Evolutionary conservation across 2,329 filamentous ascomycete species (phyloP).

Genomic region (Davidsoniella australis): DNA sequence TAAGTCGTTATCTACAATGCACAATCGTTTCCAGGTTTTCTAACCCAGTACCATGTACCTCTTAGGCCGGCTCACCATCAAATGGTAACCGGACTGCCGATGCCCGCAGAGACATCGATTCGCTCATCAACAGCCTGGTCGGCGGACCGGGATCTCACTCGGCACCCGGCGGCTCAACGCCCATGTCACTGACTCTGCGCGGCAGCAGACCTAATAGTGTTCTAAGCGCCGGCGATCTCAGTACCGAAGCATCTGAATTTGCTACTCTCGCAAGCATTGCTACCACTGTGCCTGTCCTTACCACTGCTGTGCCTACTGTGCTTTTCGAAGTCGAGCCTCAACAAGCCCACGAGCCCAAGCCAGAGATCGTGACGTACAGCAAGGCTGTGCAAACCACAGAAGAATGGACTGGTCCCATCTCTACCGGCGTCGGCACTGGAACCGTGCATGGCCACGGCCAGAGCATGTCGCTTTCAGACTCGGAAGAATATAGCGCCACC

Average conservation of each 20-base stretch:
- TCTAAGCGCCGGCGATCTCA: conserved; percentile 64
- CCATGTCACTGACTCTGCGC: conserved; percentile 41
- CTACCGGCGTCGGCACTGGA: conserved; percentile 13
- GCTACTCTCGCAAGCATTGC: conserved; percentile 29
- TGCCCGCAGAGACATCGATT: conserved; percentile 62
- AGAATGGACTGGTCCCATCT: conserved; percentile 40
- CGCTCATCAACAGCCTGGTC: conserved; percentile 68
- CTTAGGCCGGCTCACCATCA: conserved; percentile 7
- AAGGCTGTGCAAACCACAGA: conserved; percentile 88
- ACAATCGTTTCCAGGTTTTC: conserved; percentile 2
- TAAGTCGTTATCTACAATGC: conserved; percentile 26
- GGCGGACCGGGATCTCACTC: conserved; percentile 41
- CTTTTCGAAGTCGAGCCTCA: conserved; percentile 61
- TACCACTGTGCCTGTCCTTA: conserved; percentile 47
- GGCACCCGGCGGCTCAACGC: conserved; percentile 37
- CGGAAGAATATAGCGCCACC: conserved; percentile 38
- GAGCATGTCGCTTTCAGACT: conserved; percentile 38
- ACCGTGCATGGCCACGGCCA: conserved; percentile 24
- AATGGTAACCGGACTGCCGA: conserved; percentile 34
- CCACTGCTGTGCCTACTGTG: conserved; percentile 55
- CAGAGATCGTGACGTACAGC: conserved; percentile 89
- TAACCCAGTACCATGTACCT: neutral
- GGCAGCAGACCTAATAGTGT: conserved; percentile 76
- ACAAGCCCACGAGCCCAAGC: conserved; percentile 36
- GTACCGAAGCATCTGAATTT: conserved; percentile 53